Evolutionary conservation across 768 basidiomycete species (phyloP).

Genomic region (Termitomyces sp.): DNA sequence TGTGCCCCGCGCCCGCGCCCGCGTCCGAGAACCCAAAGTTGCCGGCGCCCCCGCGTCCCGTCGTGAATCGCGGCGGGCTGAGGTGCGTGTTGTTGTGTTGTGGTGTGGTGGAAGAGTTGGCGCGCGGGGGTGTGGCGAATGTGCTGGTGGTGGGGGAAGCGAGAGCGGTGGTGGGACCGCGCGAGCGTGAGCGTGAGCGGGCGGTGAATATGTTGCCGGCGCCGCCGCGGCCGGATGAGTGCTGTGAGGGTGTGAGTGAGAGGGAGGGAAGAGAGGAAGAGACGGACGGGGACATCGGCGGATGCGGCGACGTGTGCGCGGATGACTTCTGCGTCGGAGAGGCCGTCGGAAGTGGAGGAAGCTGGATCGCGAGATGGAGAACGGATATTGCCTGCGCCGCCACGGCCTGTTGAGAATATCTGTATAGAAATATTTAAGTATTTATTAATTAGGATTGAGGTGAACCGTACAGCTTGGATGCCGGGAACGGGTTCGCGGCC

Average conservation of each 20-base stretch:
- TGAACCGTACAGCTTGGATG: conserved; percentile 29
- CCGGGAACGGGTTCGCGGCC: conserved; percentile 50
- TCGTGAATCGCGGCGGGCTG: background rate
- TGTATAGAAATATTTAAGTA: conserved; percentile 20
- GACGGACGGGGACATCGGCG: conserved; percentile 28
- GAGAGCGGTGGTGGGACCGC: background rate
- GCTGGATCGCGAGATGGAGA: conserved; percentile 58
- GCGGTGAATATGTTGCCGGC: conserved; percentile 49
- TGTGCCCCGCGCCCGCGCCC: background rate
- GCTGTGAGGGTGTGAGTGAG: conserved; percentile 17
- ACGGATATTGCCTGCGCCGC: conserved; percentile 88
- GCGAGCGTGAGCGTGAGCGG: conserved; percentile 42
- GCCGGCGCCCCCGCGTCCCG: background rate
- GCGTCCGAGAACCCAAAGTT: background rate
- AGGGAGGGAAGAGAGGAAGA: background rate
- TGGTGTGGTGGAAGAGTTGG: too few species aligned
- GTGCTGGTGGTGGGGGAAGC: background rate
- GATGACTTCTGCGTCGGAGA: conserved; percentile 26
- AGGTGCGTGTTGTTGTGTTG: background rate
- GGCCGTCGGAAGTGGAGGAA: conserved; percentile 14
- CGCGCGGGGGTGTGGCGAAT: background rate
- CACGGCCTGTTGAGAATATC: conserved; percentile 64
- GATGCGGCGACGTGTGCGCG: conserved; percentile 25
- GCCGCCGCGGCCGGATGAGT: conserved; percentile 65
- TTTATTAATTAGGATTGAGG: too few species aligned